These are phyloP conservation scores for Ophiocordyceps unilateralis DNA, from an alignment of 2,329 filamentous ascomycete species.

Conservation along the genomic window DNA sequence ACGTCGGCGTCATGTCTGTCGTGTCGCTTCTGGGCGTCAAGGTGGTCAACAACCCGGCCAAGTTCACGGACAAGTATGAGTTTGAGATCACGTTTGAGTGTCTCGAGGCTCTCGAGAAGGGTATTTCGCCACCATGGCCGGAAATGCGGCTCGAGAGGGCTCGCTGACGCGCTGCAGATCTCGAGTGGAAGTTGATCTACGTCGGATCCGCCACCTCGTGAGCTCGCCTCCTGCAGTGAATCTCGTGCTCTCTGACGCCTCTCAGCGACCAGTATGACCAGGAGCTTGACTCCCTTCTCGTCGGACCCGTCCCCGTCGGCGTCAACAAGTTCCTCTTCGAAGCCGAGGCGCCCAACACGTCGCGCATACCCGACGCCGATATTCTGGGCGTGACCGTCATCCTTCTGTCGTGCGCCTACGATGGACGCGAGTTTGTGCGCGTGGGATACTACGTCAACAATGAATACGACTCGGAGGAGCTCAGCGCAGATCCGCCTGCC, in stretches of 20 bases:
- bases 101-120: slow-evolving; percentile 84
- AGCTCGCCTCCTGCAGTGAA: slow-evolving; percentile 20
- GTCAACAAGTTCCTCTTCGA: slow-evolving; percentile 99
- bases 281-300: slow-evolving; percentile 90
- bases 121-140: slow-evolving; percentile 27
- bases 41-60: slow-evolving; percentile 91
- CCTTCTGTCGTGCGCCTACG: slow-evolving; percentile 89
- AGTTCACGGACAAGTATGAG: slow-evolving; percentile 82
- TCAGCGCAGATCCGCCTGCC: slow-evolving; percentile 73
- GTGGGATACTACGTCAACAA: slow-evolving; percentile 99
- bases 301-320: slow-evolving; percentile 91
- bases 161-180: slow-evolving; percentile 38
- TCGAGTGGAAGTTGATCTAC: slow-evolving; percentile 99
- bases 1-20: slow-evolving; percentile 55
- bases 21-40: slow-evolving; percentile 91
- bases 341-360: slow-evolving; percentile 79
- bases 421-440: slow-evolving; percentile 89
- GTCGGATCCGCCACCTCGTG: slow-evolving; percentile 96
- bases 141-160: too few species aligned
- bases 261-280: slow-evolving; percentile 90
- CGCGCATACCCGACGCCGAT: slow-evolving; percentile 83
- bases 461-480: slow-evolving; percentile 85
- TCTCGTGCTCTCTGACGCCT: slow-evolving; percentile 4
- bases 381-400: slow-evolving; percentile 95
- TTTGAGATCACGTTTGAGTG: slow-evolving; percentile 99